Conservation (phyloP, 2,329 filamentous ascomycete genomes). For the Trichoderma oligosporum region DNA sequence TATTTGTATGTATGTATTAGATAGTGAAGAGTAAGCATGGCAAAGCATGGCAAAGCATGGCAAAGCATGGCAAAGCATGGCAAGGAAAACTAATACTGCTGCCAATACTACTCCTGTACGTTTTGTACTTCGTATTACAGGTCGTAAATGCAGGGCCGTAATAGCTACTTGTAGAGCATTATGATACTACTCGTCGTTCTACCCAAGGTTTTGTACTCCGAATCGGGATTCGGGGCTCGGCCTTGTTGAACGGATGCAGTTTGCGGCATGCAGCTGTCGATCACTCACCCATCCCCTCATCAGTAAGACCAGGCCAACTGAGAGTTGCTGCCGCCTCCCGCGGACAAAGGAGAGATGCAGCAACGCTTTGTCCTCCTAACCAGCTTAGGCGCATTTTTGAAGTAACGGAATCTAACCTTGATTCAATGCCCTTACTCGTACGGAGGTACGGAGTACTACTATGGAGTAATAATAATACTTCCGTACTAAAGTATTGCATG, state of each 20-base stretch:
- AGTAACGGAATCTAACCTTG: too few species aligned
- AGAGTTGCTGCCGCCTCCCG: slow-evolving; percentile 2
- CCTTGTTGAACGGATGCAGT: not conserved
- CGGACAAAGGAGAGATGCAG: not conserved
- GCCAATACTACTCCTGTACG: not conserved
- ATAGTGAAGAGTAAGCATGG: too few species aligned
- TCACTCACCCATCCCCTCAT: slow-evolving; percentile 1
- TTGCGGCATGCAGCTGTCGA: slow-evolving; percentile 8
- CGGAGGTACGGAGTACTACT: too few species aligned
- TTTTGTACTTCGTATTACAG: not conserved
- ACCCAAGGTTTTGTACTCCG: not conserved
- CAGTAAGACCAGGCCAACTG: slow-evolving; percentile 1
- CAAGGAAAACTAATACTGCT: not conserved
- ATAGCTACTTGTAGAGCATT: too few species aligned
- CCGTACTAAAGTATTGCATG: too few species aligned
- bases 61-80: not conserved
- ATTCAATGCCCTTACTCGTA: too few species aligned
- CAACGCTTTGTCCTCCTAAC: not conserved
- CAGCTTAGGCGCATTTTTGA: too few species aligned
- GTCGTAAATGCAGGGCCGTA: not conserved
- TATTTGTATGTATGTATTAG: not conserved
- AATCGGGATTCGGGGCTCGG: not conserved
- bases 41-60: not conserved
- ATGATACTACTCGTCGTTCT: not conserved
- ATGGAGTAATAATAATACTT: too few species aligned